Conservation (phyloP, 75 land plant species). For the Larix kaempferi region DNA sequence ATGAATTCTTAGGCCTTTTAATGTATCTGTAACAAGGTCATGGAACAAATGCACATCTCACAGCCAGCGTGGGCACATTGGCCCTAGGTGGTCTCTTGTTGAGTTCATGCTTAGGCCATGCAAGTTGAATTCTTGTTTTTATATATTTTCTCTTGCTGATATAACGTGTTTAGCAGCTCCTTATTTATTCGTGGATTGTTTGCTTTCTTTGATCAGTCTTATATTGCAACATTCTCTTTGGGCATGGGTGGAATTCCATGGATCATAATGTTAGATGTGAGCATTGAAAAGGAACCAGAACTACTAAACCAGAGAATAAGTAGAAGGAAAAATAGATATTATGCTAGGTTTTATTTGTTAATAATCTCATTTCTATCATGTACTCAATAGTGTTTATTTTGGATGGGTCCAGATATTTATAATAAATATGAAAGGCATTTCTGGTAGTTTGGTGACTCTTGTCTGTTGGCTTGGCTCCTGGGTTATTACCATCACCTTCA, state of each 20-base stretch:
- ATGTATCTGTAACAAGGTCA: neutral
- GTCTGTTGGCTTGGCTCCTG: slow-evolving; percentile 37
- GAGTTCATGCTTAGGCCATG: neutral
- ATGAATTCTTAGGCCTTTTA: neutral
- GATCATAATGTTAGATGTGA: slow-evolving; percentile 49
- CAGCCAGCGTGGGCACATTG: neutral
- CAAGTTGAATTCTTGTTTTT: neutral
- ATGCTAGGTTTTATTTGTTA: neutral
- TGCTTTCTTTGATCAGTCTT: slow-evolving; percentile 10
- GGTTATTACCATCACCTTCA: slow-evolving; percentile 35
- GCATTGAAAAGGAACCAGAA: neutral
- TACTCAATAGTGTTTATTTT: neutral
- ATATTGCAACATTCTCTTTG: slow-evolving; percentile 32
- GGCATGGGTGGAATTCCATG: slow-evolving; percentile 47
- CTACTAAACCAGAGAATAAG: too few species aligned
- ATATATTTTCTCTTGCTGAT: neutral
- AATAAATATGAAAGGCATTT: slow-evolving; percentile 37
- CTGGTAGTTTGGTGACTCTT: slow-evolving; percentile 48
- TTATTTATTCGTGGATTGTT: too few species aligned
- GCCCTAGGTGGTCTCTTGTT: slow-evolving; percentile 4
- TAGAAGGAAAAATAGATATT: neutral
- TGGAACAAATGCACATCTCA: neutral
- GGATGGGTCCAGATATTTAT: slow-evolving; percentile 34
- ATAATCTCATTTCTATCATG: neutral
- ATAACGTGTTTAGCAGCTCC: neutral